Conservation (phyloP, 1,284 basidiomycete species). For the Leccinum subfulvum region DNA sequence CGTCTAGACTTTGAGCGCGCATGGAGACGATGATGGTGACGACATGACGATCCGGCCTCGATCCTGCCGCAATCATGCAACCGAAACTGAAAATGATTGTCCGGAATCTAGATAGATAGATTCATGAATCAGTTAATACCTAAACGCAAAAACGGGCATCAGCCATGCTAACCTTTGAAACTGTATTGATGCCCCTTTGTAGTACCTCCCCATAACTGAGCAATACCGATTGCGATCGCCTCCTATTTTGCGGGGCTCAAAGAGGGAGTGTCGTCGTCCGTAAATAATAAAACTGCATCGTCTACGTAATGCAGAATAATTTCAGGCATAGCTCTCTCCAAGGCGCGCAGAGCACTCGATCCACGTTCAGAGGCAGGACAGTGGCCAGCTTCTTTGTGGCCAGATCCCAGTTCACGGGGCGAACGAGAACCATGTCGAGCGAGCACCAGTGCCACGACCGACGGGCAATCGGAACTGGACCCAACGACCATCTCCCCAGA, state of each 20-base stretch:
- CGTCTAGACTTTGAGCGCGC: conserved; percentile 48
- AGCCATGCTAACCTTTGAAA: too few species aligned
- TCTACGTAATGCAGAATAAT: conserved; percentile 22
- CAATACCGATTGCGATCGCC: conserved; percentile 52
- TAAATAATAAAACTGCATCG: conserved; percentile 31
- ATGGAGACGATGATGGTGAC: conserved; percentile 16
- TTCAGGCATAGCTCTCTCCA: conserved; percentile 38
- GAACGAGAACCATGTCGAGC: conserved; percentile 56
- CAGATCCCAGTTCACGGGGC: conserved; percentile 55
- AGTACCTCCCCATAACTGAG: too few species aligned
- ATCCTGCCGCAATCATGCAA: conserved; percentile 35
- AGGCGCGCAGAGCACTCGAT: conserved; percentile 40
- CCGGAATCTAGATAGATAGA: conserved; percentile 49
- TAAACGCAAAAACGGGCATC: background rate
- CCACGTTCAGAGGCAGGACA: conserved; percentile 35
- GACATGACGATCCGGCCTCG: conserved; percentile 20
- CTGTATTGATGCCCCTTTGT: too few species aligned
- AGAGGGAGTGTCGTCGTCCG: background rate
- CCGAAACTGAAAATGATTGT: conserved; percentile 51
- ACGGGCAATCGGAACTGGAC: conserved; percentile 22
- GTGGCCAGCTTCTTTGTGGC: conserved; percentile 36
- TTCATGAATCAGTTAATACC: conserved; percentile 5
- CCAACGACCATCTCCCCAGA: conserved; percentile 41
- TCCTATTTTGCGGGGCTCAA: conserved; percentile 37
- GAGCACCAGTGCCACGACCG: conserved; percentile 44